Evolutionary conservation across 164 flowering plant genomes (phyloP).

Genomic region (Euptelea pleiosperma): DNA sequence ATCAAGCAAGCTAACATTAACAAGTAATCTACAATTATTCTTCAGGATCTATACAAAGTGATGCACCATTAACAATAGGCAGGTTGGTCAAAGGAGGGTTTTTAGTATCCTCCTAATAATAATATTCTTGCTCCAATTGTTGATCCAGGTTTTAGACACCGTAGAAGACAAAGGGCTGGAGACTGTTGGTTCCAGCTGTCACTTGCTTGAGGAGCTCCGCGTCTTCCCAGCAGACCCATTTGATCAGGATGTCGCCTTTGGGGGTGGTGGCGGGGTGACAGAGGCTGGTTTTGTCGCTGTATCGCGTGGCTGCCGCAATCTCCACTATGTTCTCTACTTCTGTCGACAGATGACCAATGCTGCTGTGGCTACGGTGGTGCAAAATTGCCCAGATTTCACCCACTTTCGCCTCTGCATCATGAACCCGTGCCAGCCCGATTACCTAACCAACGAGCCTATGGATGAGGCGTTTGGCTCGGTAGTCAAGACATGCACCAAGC

Average conservation of each 20-base stretch:
- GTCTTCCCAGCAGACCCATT: conserved; percentile 72
- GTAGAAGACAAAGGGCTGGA: conserved; percentile 75
- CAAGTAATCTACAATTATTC: neutral
- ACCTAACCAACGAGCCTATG: conserved; percentile 63
- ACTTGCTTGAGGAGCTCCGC: conserved; percentile 68
- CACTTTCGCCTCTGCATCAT: conserved; percentile 82
- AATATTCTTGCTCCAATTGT: neutral
- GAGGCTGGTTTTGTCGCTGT: conserved; percentile 74
- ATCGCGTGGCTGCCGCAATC: conserved; percentile 71
- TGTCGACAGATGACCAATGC: conserved; percentile 82
- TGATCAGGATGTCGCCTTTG: conserved; percentile 38
- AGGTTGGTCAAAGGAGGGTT: neutral
- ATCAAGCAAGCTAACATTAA: conserved; percentile 1
- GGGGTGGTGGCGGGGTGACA: conserved; percentile 42
- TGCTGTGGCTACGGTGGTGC: conserved; percentile 57
- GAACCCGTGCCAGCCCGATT: conserved; percentile 63
- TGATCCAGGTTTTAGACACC: conserved; percentile 61
- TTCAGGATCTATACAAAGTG: neutral
- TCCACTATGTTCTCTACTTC: conserved; percentile 70
- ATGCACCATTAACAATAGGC: neutral
- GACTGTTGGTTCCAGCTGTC: conserved; percentile 61
- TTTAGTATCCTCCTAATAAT: too few relatives aligned
- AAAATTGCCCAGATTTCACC: conserved; percentile 75
- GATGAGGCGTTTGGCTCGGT: conserved; percentile 83
- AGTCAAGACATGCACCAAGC: conserved; percentile 59